Evolutionary conservation across 371 early-diverging fungal genomes (phyloP).

Genomic region (Mucor plumbeus): DNA sequence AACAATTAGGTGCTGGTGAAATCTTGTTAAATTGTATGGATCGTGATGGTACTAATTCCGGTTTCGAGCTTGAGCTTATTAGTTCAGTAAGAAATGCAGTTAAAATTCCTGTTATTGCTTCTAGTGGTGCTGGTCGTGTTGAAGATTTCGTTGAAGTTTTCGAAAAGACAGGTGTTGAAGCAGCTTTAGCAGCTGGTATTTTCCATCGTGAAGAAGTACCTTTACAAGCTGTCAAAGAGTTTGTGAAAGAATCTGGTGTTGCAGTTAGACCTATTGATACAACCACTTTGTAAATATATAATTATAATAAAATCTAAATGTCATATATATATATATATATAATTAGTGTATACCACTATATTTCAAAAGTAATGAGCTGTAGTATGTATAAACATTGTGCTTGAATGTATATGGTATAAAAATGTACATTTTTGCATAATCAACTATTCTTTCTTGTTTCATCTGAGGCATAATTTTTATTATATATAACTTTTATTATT

Average conservation of each 20-base stretch:
- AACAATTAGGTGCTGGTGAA: constrained; percentile 95
- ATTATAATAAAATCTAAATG: not conserved
- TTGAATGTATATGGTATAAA: not conserved
- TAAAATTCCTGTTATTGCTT: constrained; percentile 94
- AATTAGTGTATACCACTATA: too few species aligned
- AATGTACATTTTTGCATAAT: not conserved
- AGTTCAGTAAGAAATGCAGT: constrained; percentile 76
- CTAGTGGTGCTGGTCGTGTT: constrained; percentile 89
- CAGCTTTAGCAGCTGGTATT: constrained; percentile 97
- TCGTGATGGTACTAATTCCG: constrained; percentile 95
- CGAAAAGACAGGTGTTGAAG: constrained; percentile 84
- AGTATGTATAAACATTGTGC: too few species aligned
- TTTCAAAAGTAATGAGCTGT: too few species aligned
- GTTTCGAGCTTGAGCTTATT: constrained; percentile 90
- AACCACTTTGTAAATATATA: constrained; percentile 24
- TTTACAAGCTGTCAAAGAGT: constrained; percentile 80
- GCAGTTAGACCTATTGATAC: constrained; percentile 47
- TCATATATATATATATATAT: too few species aligned
- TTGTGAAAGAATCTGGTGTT: constrained; percentile 56
- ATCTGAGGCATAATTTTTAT: too few species aligned
- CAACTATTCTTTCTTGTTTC: too few species aligned
- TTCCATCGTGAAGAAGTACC: constrained; percentile 96
- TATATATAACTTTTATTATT: too few species aligned
- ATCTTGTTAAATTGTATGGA: constrained; percentile 97
- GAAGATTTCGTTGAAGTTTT: constrained; percentile 91